Evolutionary conservation across 2,329 filamentous ascomycete species (phyloP), one percentile per base, ranked within the genome.

Genomic region (Parafenestella ontariensis): DNA sequence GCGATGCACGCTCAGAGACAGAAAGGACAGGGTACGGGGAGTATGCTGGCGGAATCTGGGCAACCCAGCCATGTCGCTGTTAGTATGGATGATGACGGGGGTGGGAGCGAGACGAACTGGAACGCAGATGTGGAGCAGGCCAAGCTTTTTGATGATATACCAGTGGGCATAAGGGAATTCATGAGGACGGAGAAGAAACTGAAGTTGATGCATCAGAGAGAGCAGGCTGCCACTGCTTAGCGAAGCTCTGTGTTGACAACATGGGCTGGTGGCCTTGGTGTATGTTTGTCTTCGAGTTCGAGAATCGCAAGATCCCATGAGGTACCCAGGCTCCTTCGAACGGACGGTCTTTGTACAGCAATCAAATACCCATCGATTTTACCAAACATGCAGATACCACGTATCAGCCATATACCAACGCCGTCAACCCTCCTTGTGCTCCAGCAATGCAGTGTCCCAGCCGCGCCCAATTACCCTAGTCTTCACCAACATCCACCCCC

Each of bases 131-230:
- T 61, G 68, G 68, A 76, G 66, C 81, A 86, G 49, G 87, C 87
- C 2, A 87, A 91, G 45, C 72, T 96, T 31, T 96, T 96, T 68
- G 85, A 86, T 45, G 86, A 86, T 62, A 87, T 99, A 47, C 94
- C 95, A 0, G 90, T 98, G 9, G 95, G 94, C 0, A 97, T 99
- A 62, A 83, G 91, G 58, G 94, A 96, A 75, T 99, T 99, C 70
- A 98, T 99, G 94, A 92, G 89, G 80, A 92, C 89, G 56, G 95
- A 99, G 80, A 98, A 98, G 83, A 89, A 82, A 74, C 76, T 99
- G 56, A 94, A 91, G 76, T 83, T 90, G 75, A 89, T 86, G 75
- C 90, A 93, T 72, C 75, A 78, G 66, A 77, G 81, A 46, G 85
- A 87, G 50, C 80, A 82, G n/a, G 80, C 78, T 18, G 52, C 62